phyloP scores from a whole-genome alignment of 331 rosid genomes.

The Pyrus hybrid region DNA sequence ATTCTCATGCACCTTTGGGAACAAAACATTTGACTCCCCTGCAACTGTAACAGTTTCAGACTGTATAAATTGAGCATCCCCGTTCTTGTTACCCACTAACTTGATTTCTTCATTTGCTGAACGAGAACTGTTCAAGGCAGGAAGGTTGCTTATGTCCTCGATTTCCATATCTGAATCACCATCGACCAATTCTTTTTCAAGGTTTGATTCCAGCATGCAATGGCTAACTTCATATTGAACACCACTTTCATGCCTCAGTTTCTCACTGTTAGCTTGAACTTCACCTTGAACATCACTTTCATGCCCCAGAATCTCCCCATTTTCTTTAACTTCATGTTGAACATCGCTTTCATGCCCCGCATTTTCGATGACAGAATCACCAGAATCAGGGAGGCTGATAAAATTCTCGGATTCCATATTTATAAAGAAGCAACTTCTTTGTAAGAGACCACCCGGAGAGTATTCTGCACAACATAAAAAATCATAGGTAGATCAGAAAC shows the following conservation, averaged over 20 bases:
- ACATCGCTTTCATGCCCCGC: conserved; percentile 17
- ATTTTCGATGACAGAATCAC: conserved; percentile 25
- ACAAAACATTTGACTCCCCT: conserved; percentile 21
- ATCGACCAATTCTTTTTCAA: conserved; percentile 14
- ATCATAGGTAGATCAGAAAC: not conserved
- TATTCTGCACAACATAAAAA: conserved; percentile 14
- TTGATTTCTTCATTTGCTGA: conserved; percentile 15
- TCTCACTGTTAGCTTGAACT: conserved; percentile 1
- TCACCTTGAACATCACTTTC: conserved; percentile 14
- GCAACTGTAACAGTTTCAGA: conserved; percentile 22
- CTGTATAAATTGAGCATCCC: not conserved
- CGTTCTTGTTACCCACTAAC: conserved; percentile 3
- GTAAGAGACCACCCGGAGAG: not conserved
- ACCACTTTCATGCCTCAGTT: conserved; percentile 8
- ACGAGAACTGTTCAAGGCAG: conserved; percentile 14
- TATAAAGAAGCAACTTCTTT: conserved; percentile 2
- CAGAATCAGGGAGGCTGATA: conserved; percentile 21
- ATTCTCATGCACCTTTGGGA: conserved; percentile 19
- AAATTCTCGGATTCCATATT: conserved; percentile 43
- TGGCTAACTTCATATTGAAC: conserved; percentile 4
- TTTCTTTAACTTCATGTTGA: not conserved
- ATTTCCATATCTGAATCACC: conserved; percentile 43
- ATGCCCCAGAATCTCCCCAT: conserved; percentile 2
- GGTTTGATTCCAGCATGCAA: conserved; percentile 17
- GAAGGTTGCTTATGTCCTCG: conserved; percentile 33